Evolutionary conservation across 73 alveolate species (phyloP).

Genomic region (Tetrahymena malaccensis): DNA sequence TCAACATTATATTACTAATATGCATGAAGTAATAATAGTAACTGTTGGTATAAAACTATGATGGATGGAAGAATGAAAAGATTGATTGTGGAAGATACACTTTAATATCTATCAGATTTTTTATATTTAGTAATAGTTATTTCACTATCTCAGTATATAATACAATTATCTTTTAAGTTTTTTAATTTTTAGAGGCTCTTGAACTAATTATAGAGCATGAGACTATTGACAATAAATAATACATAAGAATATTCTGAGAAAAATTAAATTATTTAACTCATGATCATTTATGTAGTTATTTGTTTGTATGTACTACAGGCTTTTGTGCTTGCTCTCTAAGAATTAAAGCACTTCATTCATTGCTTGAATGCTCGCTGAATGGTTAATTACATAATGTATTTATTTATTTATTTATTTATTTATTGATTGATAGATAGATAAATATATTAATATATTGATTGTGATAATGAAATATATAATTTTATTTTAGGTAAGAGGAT

Average conservation of each 20-base stretch:
- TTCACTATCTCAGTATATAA: not conserved
- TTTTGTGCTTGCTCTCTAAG: not conserved
- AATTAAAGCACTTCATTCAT: not conserved
- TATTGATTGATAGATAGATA: not conserved
- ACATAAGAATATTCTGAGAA: not conserved
- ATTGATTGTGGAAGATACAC: not conserved
- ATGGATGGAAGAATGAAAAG: not conserved
- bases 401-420: too few relatives aligned
- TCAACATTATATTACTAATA: not conserved
- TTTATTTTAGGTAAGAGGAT: not conserved
- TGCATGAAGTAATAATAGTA: not conserved
- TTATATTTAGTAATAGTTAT: not conserved
- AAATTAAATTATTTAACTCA: not conserved
- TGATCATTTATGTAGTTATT: not conserved
- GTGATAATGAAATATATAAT: not conserved
- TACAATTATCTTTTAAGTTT: not conserved
- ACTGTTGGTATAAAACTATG: not conserved
- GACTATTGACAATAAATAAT: too few relatives aligned
- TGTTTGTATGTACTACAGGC: not conserved
- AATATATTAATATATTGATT: not conserved
- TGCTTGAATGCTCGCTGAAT: not conserved
- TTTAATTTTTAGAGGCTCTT: not conserved
- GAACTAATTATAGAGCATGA: not conserved
- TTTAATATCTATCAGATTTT: not conserved
- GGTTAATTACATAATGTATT: not conserved